A percentile compares a stretch with the other conserved stretches of the same genome.
phyloP scores from a whole-genome alignment of 768 basidiomycete species.

The Leccinellum rugosiceps region DNA sequence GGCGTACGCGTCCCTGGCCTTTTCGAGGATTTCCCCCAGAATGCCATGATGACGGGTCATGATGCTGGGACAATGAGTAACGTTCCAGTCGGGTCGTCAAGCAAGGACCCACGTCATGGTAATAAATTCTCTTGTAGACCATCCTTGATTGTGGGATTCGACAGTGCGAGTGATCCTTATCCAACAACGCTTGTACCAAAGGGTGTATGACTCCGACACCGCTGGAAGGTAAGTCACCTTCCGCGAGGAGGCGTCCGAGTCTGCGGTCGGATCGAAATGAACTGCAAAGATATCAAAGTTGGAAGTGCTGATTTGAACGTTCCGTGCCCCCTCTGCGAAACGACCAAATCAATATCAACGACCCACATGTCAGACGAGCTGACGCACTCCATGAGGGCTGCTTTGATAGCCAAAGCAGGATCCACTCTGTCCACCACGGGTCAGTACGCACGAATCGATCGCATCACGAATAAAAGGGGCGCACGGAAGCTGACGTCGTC shows the following conservation, averaged over 20 bases:
- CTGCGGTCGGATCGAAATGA: slow-evolving; percentile 18
- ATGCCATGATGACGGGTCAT: slow-evolving; percentile 43
- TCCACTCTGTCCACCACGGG: slow-evolving; percentile 48
- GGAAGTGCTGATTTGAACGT: slow-evolving; percentile 49
- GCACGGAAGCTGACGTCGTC: slow-evolving; percentile 55
- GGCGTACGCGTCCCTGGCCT: slow-evolving; percentile 50
- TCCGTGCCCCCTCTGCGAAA: slow-evolving; percentile 38
- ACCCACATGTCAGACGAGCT: neutral
- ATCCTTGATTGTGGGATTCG: slow-evolving; percentile 17
- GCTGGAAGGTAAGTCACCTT: slow-evolving; percentile 36
- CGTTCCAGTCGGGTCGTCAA: neutral
- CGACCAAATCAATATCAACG: neutral
- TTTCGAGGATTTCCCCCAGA: slow-evolving; percentile 51
- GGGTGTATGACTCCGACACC: slow-evolving; percentile 30
- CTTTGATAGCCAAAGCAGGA: slow-evolving; percentile 65
- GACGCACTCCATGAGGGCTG: slow-evolving; percentile 57
- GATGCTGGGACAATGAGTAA: slow-evolving; percentile 38
- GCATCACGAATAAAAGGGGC: slow-evolving; percentile 17
- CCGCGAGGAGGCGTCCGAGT: slow-evolving; percentile 20
- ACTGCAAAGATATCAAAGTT: slow-evolving; percentile 33
- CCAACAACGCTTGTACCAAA: slow-evolving; percentile 36
- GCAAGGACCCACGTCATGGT: slow-evolving; percentile 20
- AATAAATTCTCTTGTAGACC: slow-evolving; percentile 20
- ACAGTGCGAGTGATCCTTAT: slow-evolving; percentile 24
- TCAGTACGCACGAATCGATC: neutral